Conservation (phyloP, 2,329 filamentous ascomycete genomes). For the Seiridium cupressi region DNA sequence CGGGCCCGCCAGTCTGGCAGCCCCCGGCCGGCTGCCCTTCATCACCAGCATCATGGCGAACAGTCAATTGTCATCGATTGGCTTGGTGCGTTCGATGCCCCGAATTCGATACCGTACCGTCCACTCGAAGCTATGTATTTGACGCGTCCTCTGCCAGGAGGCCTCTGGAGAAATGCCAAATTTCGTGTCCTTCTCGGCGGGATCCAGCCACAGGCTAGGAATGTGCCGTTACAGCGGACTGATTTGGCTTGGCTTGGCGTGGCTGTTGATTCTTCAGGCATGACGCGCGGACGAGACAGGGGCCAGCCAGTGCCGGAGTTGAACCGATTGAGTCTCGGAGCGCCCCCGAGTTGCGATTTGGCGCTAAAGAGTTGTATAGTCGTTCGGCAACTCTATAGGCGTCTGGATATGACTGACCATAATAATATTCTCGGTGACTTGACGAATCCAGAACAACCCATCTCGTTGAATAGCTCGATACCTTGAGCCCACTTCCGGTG, state of each 20-base stretch:
- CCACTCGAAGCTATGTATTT: too few relatives aligned
- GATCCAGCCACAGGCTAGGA: slow-evolving; percentile 1
- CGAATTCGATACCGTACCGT: neutral
- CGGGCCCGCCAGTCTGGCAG: neutral
- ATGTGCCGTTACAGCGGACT: neutral
- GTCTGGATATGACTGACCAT: neutral
- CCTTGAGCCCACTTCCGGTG: too few relatives aligned
- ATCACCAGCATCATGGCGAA: slow-evolving; percentile 4
- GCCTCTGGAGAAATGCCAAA: neutral
- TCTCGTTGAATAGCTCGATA: neutral
- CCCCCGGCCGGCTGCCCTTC: neutral
- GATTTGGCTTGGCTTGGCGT: neutral
- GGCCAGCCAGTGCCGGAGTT: neutral
- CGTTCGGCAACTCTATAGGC: neutral
- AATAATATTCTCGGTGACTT: neutral
- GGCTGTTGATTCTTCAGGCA: neutral
- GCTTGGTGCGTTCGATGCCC: neutral
- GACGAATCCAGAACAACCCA: neutral
- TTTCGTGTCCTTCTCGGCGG: neutral
- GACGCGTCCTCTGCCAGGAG: neutral
- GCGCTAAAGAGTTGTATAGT: neutral
- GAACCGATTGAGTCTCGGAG: neutral
- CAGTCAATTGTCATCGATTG: neutral
- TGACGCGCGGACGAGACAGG: neutral
- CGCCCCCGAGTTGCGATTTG: neutral